Evolutionary conservation across 2,329 filamentous ascomycete species (phyloP).

Genomic region (Monilinia polystroma): DNA sequence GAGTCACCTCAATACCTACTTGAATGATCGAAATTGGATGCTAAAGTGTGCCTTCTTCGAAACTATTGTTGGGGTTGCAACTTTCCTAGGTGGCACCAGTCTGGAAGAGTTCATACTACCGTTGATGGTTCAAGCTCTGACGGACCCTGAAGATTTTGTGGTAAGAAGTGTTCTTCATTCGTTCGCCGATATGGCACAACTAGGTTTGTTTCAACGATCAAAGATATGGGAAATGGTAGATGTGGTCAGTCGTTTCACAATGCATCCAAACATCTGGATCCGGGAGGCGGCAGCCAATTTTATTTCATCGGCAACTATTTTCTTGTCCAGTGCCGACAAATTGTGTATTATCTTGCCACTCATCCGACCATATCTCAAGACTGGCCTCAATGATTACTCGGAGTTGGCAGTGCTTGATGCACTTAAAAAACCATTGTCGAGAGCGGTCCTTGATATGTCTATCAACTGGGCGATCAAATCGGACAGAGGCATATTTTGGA

Average conservation of each 20-base stretch:
- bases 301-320: constrained; percentile 71
- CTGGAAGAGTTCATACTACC: constrained; percentile 95
- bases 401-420: constrained; percentile 76
- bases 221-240: constrained; percentile 88
- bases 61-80: constrained; percentile 86
- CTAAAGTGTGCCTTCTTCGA: constrained; percentile 97
- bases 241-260: constrained; percentile 77
- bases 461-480: constrained; percentile 80
- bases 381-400: constrained; percentile 65
- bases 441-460: constrained; percentile 80
- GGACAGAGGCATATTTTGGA: constrained; percentile 87
- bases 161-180: constrained; percentile 88
- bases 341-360: constrained; percentile 81
- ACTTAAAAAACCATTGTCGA: constrained; percentile 76
- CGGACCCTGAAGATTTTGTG: constrained; percentile 90
- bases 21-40: constrained; percentile 96
- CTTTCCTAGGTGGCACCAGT: constrained; percentile 83
- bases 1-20: constrained; percentile 92
- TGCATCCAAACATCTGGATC: constrained; percentile 96
- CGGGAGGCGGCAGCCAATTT: constrained; percentile 86
- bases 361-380: constrained; percentile 77
- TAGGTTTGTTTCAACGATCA: constrained; percentile 81
- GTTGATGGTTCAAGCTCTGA: constrained; percentile 90
- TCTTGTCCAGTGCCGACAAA: constrained; percentile 75
- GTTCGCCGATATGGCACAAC: constrained; percentile 79